phyloP scores from a whole-genome alignment of 352 stramenopile species.

The Phytopythium chamaehyphon region DNA sequence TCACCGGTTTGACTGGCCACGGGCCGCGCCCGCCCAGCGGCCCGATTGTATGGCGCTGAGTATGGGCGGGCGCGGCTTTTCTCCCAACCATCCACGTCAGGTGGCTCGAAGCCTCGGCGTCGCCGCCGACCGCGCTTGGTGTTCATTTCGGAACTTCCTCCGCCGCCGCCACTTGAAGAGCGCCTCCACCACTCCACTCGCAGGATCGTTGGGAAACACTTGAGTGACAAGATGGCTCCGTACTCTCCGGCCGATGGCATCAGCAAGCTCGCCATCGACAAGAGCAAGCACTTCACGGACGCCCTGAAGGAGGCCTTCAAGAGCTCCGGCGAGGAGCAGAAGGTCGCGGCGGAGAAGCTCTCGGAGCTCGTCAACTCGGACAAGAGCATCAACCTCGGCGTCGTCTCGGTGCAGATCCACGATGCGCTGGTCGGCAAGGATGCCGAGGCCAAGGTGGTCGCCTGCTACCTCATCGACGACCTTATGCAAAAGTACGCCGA shows the following conservation, averaged over 20 bases:
- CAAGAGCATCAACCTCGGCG: slow-evolving; percentile 66
- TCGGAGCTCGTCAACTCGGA: slow-evolving; percentile 74
- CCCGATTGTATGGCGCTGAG: slow-evolving; percentile 3
- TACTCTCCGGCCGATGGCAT: slow-evolving; percentile 80
- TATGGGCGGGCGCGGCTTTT: background rate
- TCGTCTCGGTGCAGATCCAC: slow-evolving; percentile 67
- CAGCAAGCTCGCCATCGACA: slow-evolving; percentile 83
- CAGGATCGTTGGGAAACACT: slow-evolving; percentile 20
- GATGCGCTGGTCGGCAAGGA: slow-evolving; percentile 49
- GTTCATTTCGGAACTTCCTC: slow-evolving; percentile 83
- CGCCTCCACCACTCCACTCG: slow-evolving; percentile 19
- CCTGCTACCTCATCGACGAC: slow-evolving; percentile 74
- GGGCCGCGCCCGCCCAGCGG: background rate
- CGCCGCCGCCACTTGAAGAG: slow-evolving; percentile 35
- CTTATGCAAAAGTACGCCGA: slow-evolving; percentile 86
- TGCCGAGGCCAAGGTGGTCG: slow-evolving; percentile 64
- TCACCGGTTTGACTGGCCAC: slow-evolving; percentile 4
- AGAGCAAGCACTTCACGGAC: slow-evolving; percentile 89
- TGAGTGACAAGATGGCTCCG: slow-evolving; percentile 62
- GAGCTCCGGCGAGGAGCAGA: slow-evolving; percentile 62
- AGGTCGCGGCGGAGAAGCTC: slow-evolving; percentile 81
- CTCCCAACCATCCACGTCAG: background rate
- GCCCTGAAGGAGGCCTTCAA: slow-evolving; percentile 78
- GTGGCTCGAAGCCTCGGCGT: no score
- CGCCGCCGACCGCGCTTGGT: background rate